phyloP scores from a whole-genome alignment of 2,329 filamentous ascomycete genomes.

The Ophiostoma quercus region DNA sequence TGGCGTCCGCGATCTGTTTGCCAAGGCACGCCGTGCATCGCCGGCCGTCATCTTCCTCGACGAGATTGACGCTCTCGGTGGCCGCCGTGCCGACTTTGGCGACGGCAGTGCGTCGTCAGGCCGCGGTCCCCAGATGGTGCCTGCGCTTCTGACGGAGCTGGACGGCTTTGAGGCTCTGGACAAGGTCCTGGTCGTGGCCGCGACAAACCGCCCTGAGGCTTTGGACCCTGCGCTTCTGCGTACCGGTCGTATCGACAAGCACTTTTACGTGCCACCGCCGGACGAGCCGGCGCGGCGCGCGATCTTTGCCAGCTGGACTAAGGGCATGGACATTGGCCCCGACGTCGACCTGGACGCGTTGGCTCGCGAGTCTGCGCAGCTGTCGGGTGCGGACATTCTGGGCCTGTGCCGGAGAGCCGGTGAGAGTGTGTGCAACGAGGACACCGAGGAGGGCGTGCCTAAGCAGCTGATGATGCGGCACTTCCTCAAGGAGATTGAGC shows the following conservation, averaged over 20 bases:
- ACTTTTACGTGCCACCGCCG: conserved; percentile 81
- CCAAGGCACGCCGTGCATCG: conserved; percentile 74
- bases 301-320: conserved; percentile 66
- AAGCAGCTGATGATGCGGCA: conserved; percentile 38
- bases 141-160: conserved; percentile 89
- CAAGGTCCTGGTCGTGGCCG: conserved; percentile 80
- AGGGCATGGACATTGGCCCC: conserved; percentile 51
- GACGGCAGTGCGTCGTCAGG: conserved; percentile 35
- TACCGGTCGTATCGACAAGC: conserved; percentile 76
- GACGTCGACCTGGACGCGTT: conserved; percentile 63
- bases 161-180: conserved; percentile 84
- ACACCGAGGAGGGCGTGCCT: conserved; percentile 27
- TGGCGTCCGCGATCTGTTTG: conserved; percentile 76
- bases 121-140: conserved; percentile 72
- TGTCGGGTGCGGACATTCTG: conserved; percentile 78
- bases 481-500: conserved; percentile 29
- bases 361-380: conserved; percentile 63
- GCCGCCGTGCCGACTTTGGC: conserved; percentile 44
- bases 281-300: conserved; percentile 66
- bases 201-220: conserved; percentile 83
- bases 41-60: conserved; percentile 97
- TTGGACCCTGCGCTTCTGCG: conserved; percentile 82
- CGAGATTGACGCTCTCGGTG: conserved; percentile 84
- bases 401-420: conserved; percentile 47
- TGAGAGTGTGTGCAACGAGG: conserved; percentile 34